Conservation (phyloP, 768 basidiomycete genomes). For the Cytidiella melzeri region DNA sequence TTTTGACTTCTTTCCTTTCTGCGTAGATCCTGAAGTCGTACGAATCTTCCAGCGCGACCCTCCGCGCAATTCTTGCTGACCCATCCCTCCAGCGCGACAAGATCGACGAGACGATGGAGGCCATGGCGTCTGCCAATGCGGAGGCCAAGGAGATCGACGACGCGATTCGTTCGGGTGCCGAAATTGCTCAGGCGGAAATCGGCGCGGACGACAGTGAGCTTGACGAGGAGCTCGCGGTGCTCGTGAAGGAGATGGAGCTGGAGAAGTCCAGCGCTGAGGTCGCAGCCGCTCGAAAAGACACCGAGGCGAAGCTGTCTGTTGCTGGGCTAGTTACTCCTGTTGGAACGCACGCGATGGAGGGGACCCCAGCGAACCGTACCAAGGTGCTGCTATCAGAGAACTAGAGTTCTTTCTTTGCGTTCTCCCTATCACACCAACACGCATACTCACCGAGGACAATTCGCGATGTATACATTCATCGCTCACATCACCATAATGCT, state of each 20-base stretch:
- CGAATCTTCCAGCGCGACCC: conserved; percentile 73
- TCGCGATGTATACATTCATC: no score
- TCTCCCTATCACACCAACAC: no score
- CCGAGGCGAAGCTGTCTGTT: conserved; percentile 6
- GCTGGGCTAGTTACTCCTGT: conserved; percentile 7
- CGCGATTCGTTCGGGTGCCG: conserved; percentile 61
- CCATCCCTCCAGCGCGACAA: conserved; percentile 73
- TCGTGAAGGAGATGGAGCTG: conserved; percentile 42
- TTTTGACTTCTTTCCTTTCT: conserved; percentile 2
- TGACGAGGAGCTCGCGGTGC: conserved; percentile 56
- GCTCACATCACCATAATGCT: no score
- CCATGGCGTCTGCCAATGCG: conserved; percentile 74
- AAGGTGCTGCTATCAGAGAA: no score
- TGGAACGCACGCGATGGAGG: not conserved
- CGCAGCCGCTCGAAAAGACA: conserved; percentile 6
- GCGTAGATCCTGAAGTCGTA: conserved; percentile 81
- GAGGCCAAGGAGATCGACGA: conserved; percentile 82
- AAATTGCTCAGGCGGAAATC: conserved; percentile 44
- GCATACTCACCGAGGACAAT: no score
- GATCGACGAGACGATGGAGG: conserved; percentile 85
- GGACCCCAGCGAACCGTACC: not conserved
- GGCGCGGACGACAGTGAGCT: conserved; percentile 50
- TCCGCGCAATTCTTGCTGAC: conserved; percentile 70
- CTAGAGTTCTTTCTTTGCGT: no score
- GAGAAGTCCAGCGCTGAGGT: conserved; percentile 20